A percentile compares a stretch with the other conserved stretches of the same genome.
These are phyloP conservation scores for Hypoxylon fuscum DNA, from an alignment of 495 filamentous ascomycete species.

Conservation along the genomic window DNA sequence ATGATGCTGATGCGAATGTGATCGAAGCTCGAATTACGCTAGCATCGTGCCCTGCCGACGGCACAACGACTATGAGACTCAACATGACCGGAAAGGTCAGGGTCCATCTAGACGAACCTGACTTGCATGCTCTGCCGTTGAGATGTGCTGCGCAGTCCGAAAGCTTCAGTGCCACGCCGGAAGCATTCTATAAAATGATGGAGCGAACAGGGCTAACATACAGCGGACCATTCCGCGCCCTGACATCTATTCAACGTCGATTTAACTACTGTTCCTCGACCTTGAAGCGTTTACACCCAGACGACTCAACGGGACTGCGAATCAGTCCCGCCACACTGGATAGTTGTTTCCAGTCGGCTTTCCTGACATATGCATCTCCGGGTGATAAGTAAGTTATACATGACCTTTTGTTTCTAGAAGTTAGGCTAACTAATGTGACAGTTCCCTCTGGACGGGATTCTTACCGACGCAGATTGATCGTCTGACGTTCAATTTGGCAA, in stretches of 20 bases:
- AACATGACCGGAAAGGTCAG: no score
- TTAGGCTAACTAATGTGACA: conserved; percentile 17
- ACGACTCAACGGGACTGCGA: conserved; percentile 45
- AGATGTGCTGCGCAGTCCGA: conserved; percentile 41
- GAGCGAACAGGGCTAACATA: conserved; percentile 52
- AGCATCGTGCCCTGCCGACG: no score
- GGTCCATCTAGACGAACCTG: conserved; percentile 15
- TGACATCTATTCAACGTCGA: conserved; percentile 51
- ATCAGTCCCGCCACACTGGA: conserved; percentile 61
- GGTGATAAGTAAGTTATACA: conserved; percentile 48
- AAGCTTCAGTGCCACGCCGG: conserved; percentile 44
- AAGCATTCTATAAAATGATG: conserved; percentile 59
- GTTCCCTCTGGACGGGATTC: conserved; percentile 57
- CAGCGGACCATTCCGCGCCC: conserved; percentile 52
- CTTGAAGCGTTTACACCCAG: conserved; percentile 43
- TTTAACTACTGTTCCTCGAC: conserved; percentile 56
- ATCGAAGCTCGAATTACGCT: no score
- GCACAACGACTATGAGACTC: no score
- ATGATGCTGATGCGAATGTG: no score
- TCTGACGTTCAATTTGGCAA: conserved; percentile 52
- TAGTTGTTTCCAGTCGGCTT: conserved; percentile 55
- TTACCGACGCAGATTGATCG: conserved; percentile 48
- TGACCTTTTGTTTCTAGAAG: neutral
- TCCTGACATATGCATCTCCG: conserved; percentile 55
- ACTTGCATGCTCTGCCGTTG: conserved; percentile 33